Conservation (phyloP, 257 asterid species). For the Jacaranda copaia region DNA sequence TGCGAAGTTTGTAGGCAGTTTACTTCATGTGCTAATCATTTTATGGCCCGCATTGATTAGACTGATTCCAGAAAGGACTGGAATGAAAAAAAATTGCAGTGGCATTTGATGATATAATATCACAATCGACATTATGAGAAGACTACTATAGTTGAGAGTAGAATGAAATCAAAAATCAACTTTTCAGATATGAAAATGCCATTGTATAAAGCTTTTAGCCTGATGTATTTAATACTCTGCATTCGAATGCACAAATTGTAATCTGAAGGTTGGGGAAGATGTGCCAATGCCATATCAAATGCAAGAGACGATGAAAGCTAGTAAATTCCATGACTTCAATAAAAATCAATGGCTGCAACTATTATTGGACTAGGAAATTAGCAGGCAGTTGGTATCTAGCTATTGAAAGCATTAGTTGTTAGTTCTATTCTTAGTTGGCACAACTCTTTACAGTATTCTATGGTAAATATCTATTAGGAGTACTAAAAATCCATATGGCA, state of each 20-base stretch:
- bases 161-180: neutral
- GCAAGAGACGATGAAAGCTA: neutral
- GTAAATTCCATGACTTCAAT: no score
- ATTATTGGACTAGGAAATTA: neutral
- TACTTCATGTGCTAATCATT: slow-evolving; percentile 1
- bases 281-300: neutral
- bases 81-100: neutral
- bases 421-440: no score
- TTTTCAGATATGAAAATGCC: slow-evolving; percentile 1
- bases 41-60: neutral
- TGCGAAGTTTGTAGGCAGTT: neutral
- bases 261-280: neutral
- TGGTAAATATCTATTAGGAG: no score
- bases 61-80: neutral
- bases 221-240: neutral
- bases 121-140: neutral
- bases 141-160: neutral
- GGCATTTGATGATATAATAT: neutral
- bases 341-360: neutral
- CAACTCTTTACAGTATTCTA: no score
- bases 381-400: no score
- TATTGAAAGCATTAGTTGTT: no score
- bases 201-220: slow-evolving; percentile 15
- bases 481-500: no score
- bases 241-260: slow-evolving; percentile 6